Conservation (phyloP, 129 eudicot species). For the Escallonia rubra region DNA sequence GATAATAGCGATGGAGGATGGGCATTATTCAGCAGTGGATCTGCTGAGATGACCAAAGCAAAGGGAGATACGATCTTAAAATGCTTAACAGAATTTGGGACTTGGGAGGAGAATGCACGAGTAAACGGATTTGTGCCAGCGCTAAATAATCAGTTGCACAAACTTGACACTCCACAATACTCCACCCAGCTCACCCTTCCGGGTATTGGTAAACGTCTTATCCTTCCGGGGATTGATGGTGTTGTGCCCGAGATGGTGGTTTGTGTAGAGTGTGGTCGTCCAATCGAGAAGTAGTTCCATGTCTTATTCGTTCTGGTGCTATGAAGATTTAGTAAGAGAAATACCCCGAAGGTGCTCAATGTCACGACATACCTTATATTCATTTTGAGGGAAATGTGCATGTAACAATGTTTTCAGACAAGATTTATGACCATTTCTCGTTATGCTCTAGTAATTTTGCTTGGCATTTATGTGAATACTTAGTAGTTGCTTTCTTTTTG, state of each 20-base stretch:
- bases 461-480: too few species aligned
- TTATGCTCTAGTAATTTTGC: too few species aligned
- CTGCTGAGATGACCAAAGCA: conserved; percentile 52
- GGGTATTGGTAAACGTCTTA: conserved; percentile 24
- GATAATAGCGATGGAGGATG: conserved; percentile 76
- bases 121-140: conserved; percentile 62
- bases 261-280: conserved; percentile 74
- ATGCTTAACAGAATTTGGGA: conserved; percentile 31
- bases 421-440: too few species aligned
- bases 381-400: too few species aligned
- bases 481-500: too few species aligned
- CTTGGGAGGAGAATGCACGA: conserved; percentile 52
- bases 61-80: conserved; percentile 36
- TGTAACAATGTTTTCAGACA: too few species aligned
- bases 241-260: conserved; percentile 75
- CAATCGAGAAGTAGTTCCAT: conserved; percentile 70
- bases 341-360: too few species aligned
- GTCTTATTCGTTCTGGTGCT: too few species aligned
- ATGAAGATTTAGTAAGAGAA: too few species aligned
- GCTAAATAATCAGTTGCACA: conserved; percentile 36
- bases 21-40: conserved; percentile 59
- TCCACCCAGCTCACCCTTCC: conserved; percentile 35
- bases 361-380: too few species aligned
- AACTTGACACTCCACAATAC: conserved; percentile 56
- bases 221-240: conserved; percentile 72